Percentiles rank a stretch among this genome's conserved stretches.
Conservation (phyloP, 495 filamentous ascomycete genomes). For the Cercophora samala region DNA sequence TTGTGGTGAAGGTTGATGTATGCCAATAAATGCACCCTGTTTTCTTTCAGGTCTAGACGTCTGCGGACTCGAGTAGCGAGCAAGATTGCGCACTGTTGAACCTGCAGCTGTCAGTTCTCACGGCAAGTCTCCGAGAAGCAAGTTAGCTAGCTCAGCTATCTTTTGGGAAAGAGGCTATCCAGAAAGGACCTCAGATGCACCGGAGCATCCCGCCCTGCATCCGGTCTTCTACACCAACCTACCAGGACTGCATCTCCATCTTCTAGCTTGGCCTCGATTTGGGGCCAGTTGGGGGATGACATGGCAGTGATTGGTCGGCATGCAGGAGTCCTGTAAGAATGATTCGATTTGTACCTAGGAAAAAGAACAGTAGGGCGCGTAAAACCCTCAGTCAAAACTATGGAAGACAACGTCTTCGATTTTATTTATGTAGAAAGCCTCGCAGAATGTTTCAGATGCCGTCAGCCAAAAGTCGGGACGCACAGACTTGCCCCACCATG, state of each 20-base stretch:
- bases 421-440: background rate
- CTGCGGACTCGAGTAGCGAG: background rate
- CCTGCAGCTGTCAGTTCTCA: background rate
- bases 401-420: background rate
- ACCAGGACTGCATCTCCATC: background rate
- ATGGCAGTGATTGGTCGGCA: background rate
- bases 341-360: background rate
- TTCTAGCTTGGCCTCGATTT: background rate
- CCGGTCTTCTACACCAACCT: background rate
- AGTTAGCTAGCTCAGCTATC: background rate
- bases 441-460: background rate
- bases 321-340: background rate
- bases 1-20: background rate
- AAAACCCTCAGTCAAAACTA: background rate
- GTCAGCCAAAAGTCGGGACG: background rate
- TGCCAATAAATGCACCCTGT: background rate
- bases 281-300: background rate
- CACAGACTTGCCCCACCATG: background rate
- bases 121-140: background rate
- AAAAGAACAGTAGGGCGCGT: background rate
- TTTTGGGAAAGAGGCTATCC: background rate
- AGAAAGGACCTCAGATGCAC: background rate
- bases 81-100: background rate
- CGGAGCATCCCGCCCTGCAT: background rate
- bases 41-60: background rate